Evolutionary conservation across 2,329 filamentous ascomycete species (phyloP), one percentile per base, ranked within the genome.

Genomic region (Botrytis galanthina): DNA sequence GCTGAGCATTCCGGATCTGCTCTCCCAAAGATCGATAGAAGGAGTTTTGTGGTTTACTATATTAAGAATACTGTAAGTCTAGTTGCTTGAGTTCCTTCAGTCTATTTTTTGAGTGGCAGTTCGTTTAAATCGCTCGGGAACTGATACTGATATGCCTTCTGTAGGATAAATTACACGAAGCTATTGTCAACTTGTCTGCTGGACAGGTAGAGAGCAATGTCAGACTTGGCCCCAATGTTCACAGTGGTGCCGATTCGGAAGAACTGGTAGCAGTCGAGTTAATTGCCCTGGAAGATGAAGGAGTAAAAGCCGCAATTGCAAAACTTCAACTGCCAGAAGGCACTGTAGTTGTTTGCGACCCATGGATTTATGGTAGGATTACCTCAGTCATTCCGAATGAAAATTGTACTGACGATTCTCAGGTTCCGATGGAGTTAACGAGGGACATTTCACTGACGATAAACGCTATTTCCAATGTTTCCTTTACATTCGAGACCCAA

Each of bases 401-500:
- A 29, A 42, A 37, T 77, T 39, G 60, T 61, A 44, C 62, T 72
- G n/a, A 69, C 35, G 14, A 42, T 70, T 44, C 14, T 1, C 39
- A 87, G 85, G 86, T 6, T 85, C 86, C 8, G 86, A 88, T 75
- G 86, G 86, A 37, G 73, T 86, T 75, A 82, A 86, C 51, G 84
- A 87, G 12, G 83, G 80, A 9, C 79, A 83, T 26, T 84, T 85
- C 75, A 84, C 80, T 73, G 86, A 82, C 74, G 80, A 82, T 32
- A 82, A 82, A 75, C 82, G 86, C 62, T 80, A 88, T 77, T 90
- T 87, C 79, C 90, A 92, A 79, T 90, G 88, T 81, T 92, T 90
- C 81, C 81, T 92, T 71, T 92, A 92, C 81, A 85, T 91, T 81
- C 84, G 89, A 35, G 90, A 91, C 76, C 89, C 89, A 3, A 82